Conservation (phyloP, 2,329 filamentous ascomycete genomes). For the Pseudohalonectria lignicola region DNA sequence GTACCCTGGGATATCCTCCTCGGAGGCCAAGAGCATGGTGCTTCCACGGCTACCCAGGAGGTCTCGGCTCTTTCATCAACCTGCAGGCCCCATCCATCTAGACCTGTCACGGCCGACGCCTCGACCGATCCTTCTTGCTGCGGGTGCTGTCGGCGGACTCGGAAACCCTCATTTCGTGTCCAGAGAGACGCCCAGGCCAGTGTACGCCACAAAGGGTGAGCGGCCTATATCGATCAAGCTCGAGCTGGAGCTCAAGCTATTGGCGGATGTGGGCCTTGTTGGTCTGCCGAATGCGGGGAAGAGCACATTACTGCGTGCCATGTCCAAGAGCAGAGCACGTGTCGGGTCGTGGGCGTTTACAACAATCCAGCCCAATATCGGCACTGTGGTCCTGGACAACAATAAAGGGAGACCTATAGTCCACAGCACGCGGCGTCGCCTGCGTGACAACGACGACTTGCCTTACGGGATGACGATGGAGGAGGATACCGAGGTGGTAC, state of each 20-base stretch:
- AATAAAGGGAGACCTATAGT: slow-evolving; percentile 62
- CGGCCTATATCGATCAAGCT: slow-evolving; percentile 66
- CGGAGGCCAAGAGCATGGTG: slow-evolving; percentile 47
- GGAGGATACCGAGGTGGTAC: slow-evolving; percentile 35
- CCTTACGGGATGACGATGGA: slow-evolving; percentile 15
- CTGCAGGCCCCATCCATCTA: slow-evolving; percentile 58
- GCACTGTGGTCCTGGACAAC: slow-evolving; percentile 86
- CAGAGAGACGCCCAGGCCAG: slow-evolving; percentile 61
- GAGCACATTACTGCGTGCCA: slow-evolving; percentile 75
- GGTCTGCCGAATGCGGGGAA: slow-evolving; percentile 95
- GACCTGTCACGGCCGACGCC: slow-evolving; percentile 70
- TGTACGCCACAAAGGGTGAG: slow-evolving; percentile 83
- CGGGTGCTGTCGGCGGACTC: slow-evolving; percentile 78
- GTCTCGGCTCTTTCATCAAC: slow-evolving; percentile 52
- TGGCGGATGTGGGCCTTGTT: slow-evolving; percentile 90
- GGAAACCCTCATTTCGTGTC: slow-evolving; percentile 91
- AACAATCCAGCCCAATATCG: slow-evolving; percentile 82
- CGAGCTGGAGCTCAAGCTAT: slow-evolving; percentile 84
- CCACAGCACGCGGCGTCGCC: slow-evolving; percentile 22
- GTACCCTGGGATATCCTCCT: slow-evolving; percentile 65
- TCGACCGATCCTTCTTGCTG: slow-evolving; percentile 72
- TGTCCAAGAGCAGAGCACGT: slow-evolving; percentile 80
- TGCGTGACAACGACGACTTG: slow-evolving; percentile 27
- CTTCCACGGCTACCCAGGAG: slow-evolving; percentile 41
- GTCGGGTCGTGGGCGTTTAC: slow-evolving; percentile 97